These are phyloP conservation scores for Aspergillus hancockii DNA, from an alignment of 495 filamentous ascomycete species.

Conservation along the genomic window DNA sequence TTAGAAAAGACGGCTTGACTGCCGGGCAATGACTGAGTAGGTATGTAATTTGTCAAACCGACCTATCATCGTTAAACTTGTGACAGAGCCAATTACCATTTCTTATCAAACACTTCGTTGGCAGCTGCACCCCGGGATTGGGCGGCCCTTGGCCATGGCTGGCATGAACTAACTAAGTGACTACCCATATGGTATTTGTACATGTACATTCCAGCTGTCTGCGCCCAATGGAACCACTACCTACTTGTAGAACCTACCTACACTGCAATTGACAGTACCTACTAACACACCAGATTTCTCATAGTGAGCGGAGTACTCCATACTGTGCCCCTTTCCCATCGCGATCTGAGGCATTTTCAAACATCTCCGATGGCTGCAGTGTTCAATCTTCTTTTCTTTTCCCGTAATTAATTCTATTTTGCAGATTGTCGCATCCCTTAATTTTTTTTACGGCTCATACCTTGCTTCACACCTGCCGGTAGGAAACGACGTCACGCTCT, in stretches of 20 bases:
- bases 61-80: not conserved
- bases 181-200: not conserved
- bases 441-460: not conserved
- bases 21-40: too few species aligned
- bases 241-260: too few species aligned
- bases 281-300: not conserved
- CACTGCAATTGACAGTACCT: too few species aligned
- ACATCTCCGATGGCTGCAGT: not conserved
- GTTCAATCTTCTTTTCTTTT: not conserved
- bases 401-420: not conserved
- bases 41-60: not conserved
- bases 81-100: not conserved
- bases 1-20: too few species aligned
- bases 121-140: slow-evolving; percentile 5
- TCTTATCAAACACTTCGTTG: not conserved
- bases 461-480: not conserved
- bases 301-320: not conserved
- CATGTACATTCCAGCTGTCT: not conserved
- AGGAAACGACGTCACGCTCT: not conserved
- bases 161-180: not conserved
- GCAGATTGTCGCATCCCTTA: not conserved
- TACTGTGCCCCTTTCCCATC: not conserved
- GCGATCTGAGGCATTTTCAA: not conserved
- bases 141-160: not conserved
- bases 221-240: not conserved